A percentile compares a stretch with the other conserved stretches of the same genome.
Conservation (phyloP, 2,329 filamentous ascomycete species). For the Alternaria triticina region DNA sequence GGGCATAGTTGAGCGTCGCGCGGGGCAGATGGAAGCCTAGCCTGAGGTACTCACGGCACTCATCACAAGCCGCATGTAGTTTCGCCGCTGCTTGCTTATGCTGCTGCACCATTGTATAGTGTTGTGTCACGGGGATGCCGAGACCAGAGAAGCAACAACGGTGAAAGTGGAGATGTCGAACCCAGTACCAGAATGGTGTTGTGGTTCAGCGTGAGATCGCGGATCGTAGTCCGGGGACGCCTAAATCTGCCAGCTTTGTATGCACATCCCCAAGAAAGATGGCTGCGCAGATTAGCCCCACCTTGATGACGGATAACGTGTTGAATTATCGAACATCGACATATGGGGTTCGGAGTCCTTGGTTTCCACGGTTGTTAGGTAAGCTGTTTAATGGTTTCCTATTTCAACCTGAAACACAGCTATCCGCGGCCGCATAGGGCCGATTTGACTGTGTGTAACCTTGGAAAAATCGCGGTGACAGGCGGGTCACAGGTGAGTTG, state of each 20-base stretch:
- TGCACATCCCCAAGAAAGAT: slow-evolving; percentile 6
- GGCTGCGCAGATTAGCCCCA: neutral
- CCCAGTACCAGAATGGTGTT: neutral
- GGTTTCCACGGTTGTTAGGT: neutral
- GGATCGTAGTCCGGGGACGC: neutral
- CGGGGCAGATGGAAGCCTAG: neutral
- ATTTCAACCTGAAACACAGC: neutral
- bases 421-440: slow-evolving; percentile 12
- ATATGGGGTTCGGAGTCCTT: neutral
- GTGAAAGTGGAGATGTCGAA: neutral
- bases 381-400: neutral
- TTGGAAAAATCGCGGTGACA: neutral
- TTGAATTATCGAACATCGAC: neutral
- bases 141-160: neutral
- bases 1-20: slow-evolving; percentile 2
- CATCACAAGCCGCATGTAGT: slow-evolving; percentile 45
- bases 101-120: slow-evolving; percentile 18
- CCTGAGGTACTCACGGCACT: slow-evolving; percentile 40
- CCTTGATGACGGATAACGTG: slow-evolving; percentile 1
- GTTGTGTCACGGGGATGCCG: neutral
- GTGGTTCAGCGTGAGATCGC: slow-evolving; percentile 1
- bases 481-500: neutral
- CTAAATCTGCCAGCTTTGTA: slow-evolving; percentile 1
- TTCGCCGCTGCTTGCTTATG: slow-evolving; percentile 27
- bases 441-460: neutral